Base-by-base conservation (phyloP, 306 rosid species). In the Citrullus mucosospermus region DNA sequence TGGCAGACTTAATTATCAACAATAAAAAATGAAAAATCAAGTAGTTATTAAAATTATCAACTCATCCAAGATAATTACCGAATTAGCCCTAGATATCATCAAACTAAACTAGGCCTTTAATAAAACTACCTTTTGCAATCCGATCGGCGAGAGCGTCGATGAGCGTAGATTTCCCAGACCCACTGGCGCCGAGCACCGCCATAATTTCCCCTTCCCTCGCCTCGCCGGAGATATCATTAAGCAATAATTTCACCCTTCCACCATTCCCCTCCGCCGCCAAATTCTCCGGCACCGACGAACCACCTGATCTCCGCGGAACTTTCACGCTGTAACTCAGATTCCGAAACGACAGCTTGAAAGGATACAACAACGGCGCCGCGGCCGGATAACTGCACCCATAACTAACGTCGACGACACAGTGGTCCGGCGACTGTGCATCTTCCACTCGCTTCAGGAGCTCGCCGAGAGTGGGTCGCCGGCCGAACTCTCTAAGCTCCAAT, bases 101-200 rank as follows among this genome's bases (percentile, higher is more conserved):
- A 32, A 32, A 32, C 36, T 32, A 32, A 32, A 2, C 2, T 32
- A 32, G 36, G 36, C 4, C 36, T 32, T 25, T 32, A 32, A 3
- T 32, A 32, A 32, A 32, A 32, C 36, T 55, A 36, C 75, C 75
- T 68, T 92, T 90, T 5, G 98, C 80, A 8, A 94, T 94, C 9
- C 98, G 83, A 58, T 90, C 83, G 0, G 98, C 98, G 1, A 94
- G 86, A 32, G 97, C 98, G 50, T 94, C 98, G 9, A 94, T 94
- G 1, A 94, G 88, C 0, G 98, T 94, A 0, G 97, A 94, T 79
- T 94, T 94, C 0, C 98, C 98, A 0, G 97, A 94, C 44, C 98
- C 98, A 41, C 98, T 94, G 0, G 98, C 97, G 0, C 98, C 98
- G 0, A 94, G 93, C 38, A 94, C 96, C 0, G 96, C 98, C 98